Conservation (phyloP, 768 basidiomycete species). For the Macrolepiota albuminosa region DNA sequence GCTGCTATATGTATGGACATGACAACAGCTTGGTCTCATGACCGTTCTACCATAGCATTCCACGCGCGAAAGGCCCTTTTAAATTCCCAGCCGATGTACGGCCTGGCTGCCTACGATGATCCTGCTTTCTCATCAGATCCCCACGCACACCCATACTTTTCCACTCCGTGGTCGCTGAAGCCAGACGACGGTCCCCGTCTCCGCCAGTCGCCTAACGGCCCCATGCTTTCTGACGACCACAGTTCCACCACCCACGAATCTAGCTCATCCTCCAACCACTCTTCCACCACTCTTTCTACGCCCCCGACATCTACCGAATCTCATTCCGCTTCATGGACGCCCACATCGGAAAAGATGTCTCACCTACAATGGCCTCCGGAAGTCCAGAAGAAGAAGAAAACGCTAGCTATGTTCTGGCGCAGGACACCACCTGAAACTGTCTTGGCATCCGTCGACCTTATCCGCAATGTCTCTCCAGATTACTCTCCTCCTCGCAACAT, state of each 20-base stretch:
- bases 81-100: constrained; percentile 7
- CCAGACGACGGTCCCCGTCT: constrained; percentile 20
- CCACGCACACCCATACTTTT: constrained; percentile 39
- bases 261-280: constrained; percentile 12
- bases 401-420: constrained; percentile 17
- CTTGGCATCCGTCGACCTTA: constrained; percentile 8
- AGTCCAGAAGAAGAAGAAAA: constrained; percentile 14
- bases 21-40: constrained; percentile 2
- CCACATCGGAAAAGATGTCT: not conserved
- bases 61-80: not conserved
- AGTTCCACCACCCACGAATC: constrained; percentile 11
- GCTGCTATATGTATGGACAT: constrained; percentile 5
- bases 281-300: constrained; percentile 17
- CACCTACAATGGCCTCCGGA: constrained; percentile 11
- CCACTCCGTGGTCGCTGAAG: constrained; percentile 21
- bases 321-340: constrained; percentile 9
- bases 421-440: constrained; percentile 12
- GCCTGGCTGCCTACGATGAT: constrained; percentile 28
- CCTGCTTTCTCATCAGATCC: constrained; percentile 61
- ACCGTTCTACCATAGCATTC: not conserved
- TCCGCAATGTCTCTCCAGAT: constrained; percentile 9
- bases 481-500: constrained; percentile 4
- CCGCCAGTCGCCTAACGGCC: constrained; percentile 28
- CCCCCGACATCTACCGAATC: constrained; percentile 14
- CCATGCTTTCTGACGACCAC: constrained; percentile 17